phyloP scores from a whole-genome alignment of 768 basidiomycete species.

The Boletus rex-veris region DNA sequence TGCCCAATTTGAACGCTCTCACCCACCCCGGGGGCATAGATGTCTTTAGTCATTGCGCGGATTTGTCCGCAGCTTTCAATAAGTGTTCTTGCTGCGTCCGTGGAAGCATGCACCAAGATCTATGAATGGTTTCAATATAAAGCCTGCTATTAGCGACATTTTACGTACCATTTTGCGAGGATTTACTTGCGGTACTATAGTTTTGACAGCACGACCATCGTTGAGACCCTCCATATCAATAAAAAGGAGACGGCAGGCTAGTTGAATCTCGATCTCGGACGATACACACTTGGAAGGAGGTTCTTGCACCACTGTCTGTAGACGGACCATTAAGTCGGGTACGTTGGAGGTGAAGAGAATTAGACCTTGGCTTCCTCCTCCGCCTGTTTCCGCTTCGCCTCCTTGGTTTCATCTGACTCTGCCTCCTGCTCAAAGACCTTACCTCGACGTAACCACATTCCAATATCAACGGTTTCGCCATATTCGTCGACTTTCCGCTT shows the following conservation, averaged over 20 bases:
- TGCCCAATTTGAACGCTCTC: constrained; percentile 90
- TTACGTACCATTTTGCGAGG: constrained; percentile 84
- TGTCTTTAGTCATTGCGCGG: constrained; percentile 88
- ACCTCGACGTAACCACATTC: constrained; percentile 91
- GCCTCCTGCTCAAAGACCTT: constrained; percentile 88
- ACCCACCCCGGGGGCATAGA: constrained; percentile 72
- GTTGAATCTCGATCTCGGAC: constrained; percentile 68
- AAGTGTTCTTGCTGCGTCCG: constrained; percentile 64
- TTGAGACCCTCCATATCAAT: constrained; percentile 96
- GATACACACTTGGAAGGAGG: constrained; percentile 89
- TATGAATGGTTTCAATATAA: constrained; percentile 28
- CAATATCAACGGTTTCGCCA: constrained; percentile 93
- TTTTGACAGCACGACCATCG: constrained; percentile 95
- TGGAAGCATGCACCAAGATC: constrained; percentile 85
- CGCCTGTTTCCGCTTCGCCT: constrained; percentile 60
- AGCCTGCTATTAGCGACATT: neutral
- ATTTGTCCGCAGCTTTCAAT: constrained; percentile 80
- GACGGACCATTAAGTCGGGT: neutral
- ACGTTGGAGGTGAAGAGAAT: neutral
- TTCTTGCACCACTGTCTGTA: constrained; percentile 71
- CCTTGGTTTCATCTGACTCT: constrained; percentile 76
- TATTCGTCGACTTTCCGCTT: constrained; percentile 91
- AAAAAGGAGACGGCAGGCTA: constrained; percentile 84
- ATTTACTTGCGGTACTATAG: constrained; percentile 93
- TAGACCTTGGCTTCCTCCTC: constrained; percentile 75